Evolutionary conservation across 2,329 filamentous ascomycete genomes (phyloP).

Genomic region (Aspergillus sp.): DNA sequence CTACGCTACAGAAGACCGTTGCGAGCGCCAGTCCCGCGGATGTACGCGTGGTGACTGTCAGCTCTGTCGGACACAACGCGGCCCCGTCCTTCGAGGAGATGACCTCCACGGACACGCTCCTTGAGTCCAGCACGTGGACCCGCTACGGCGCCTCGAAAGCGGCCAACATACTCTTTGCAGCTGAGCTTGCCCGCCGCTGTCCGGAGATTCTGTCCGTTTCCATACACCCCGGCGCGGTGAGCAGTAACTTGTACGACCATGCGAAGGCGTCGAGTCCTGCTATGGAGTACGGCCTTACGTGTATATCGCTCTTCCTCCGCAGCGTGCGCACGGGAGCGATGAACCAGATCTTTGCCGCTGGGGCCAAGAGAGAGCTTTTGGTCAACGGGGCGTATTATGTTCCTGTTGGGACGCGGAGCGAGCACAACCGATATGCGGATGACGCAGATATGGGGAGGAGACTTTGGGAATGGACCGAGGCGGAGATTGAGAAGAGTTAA

Average conservation of each 20-base stretch:
- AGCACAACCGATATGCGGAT: slow-evolving; percentile 19
- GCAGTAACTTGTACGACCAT: slow-evolving; percentile 31
- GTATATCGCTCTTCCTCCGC: slow-evolving; percentile 20
- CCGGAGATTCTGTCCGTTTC: slow-evolving; percentile 37
- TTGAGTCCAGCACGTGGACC: slow-evolving; percentile 30
- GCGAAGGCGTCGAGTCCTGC: slow-evolving; percentile 16
- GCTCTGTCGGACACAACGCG: slow-evolving; percentile 27
- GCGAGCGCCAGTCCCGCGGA: slow-evolving; percentile 13
- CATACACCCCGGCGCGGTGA: slow-evolving; percentile 42
- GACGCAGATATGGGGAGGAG: slow-evolving; percentile 23
- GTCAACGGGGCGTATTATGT: slow-evolving; percentile 34
- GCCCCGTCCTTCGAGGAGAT: slow-evolving; percentile 28
- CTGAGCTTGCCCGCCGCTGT: slow-evolving; percentile 37
- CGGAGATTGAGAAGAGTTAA: slow-evolving; percentile 17
- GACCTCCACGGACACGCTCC: slow-evolving; percentile 27
- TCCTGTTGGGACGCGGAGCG: slow-evolving; percentile 28
- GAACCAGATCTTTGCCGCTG: slow-evolving; percentile 35
- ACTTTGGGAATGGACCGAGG: slow-evolving; percentile 39
- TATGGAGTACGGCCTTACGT: slow-evolving; percentile 13
- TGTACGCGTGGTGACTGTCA: slow-evolving; percentile 30
- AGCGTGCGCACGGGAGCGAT: slow-evolving; percentile 26
- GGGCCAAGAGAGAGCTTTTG: slow-evolving; percentile 21
- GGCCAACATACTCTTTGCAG: slow-evolving; percentile 40
- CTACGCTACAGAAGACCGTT: slow-evolving; percentile 30
- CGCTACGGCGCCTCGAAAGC: slow-evolving; percentile 46